Evolutionary conservation across 371 early-diverging fungal genomes (phyloP).

Genomic region (Gilbertella persicaria): DNA sequence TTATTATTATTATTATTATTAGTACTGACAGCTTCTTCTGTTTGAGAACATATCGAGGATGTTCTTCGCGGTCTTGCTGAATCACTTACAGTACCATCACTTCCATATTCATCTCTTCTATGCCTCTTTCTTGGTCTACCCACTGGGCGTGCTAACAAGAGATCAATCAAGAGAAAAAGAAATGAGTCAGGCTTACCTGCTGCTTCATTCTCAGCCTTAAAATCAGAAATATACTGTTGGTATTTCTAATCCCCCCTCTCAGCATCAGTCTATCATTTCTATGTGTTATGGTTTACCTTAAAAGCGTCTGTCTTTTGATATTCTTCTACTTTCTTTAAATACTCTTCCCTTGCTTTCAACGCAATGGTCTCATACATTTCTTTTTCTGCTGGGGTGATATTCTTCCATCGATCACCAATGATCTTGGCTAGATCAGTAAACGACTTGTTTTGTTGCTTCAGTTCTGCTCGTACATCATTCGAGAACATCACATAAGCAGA

Average conservation of each 20-base stretch:
- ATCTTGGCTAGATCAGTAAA: conserved; percentile 56
- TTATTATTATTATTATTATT: conserved; percentile 6
- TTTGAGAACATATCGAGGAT: conserved; percentile 12
- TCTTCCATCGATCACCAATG: conserved; percentile 53
- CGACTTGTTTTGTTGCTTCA: conserved; percentile 43
- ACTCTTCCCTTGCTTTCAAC: conserved; percentile 36
- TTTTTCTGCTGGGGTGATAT: conserved; percentile 34
- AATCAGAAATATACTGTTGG: conserved; percentile 47
- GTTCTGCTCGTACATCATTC: conserved; percentile 48
- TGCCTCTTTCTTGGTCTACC: conserved; percentile 37
- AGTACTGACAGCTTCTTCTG: conserved; percentile 1
- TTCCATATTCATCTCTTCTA: conserved; percentile 15
- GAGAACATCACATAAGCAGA: conserved; percentile 64
- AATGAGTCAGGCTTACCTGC: conserved; percentile 21
- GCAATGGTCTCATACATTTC: conserved; percentile 36
- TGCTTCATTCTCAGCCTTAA: conserved; percentile 49
- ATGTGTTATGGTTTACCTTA: conserved; percentile 17
- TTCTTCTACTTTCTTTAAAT: conserved; percentile 29
- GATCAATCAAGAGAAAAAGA: background rate
- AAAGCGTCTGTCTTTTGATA: conserved; percentile 47
- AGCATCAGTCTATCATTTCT: too few species aligned
- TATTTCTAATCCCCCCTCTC: conserved; percentile 41
- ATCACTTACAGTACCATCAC: conserved; percentile 10
- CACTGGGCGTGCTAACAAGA: conserved; percentile 28
- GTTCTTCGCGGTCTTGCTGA: conserved; percentile 11